Evolutionary conservation across 345 rosid species (phyloP).

Genomic region (Rhizophora apiculata): DNA sequence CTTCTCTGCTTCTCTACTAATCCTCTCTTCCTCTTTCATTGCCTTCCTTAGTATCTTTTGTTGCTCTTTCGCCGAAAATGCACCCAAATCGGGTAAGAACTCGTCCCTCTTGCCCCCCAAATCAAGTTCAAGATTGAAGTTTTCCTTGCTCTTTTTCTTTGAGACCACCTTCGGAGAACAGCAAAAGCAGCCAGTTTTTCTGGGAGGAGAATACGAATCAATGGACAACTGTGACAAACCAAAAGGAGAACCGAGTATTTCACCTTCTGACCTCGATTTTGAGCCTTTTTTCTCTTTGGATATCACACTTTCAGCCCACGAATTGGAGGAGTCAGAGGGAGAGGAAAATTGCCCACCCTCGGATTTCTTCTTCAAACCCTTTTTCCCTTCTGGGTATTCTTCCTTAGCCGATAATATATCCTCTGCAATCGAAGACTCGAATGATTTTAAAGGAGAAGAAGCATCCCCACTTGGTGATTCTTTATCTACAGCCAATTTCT

Average conservation of each 20-base stretch:
- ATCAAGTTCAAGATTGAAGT: constrained; percentile 30
- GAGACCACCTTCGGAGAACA: constrained; percentile 48
- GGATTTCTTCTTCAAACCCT: constrained; percentile 23
- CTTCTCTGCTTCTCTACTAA: constrained; percentile 63
- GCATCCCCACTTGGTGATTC: constrained; percentile 2
- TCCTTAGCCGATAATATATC: constrained; percentile 19
- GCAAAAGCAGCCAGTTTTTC: constrained; percentile 55
- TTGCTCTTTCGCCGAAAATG: constrained; percentile 54
- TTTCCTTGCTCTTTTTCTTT: constrained; percentile 31
- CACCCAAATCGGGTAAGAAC: constrained; percentile 27
- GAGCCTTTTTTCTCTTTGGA: constrained; percentile 8
- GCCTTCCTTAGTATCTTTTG: constrained; percentile 54
- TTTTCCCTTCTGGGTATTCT: constrained; percentile 16
- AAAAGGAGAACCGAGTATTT: constrained; percentile 18
- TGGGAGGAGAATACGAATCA: constrained; percentile 42
- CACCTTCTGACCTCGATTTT: constrained; percentile 15
- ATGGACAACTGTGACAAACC: constrained; percentile 21
- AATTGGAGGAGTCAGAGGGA: constrained; percentile 13
- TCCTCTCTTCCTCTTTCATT: constrained; percentile 56
- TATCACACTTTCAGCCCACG: not conserved
- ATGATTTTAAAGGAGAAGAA: constrained; percentile 19
- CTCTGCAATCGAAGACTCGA: constrained; percentile 9
- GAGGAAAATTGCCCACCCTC: constrained; percentile 11
- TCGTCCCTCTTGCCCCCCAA: constrained; percentile 2
- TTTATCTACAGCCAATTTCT: constrained; percentile 18